These are phyloP conservation scores for Saccharomycopsis selenospora DNA, from an alignment of 805 yeast genomes.

Conservation along the genomic window DNA sequence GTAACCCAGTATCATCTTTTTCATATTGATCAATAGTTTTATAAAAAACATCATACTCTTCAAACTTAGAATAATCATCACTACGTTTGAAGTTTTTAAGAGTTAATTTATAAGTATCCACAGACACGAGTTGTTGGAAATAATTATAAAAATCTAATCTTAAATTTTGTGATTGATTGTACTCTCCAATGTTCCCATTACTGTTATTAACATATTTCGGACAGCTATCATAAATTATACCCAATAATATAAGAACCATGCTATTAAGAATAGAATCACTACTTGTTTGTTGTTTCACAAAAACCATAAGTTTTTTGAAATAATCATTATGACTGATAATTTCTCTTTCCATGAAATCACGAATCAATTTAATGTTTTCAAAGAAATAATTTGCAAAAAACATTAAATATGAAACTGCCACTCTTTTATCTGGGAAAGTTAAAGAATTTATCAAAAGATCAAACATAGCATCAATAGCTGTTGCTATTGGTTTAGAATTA, in stretches of 20 bases:
- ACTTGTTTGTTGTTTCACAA: slow-evolving; percentile 14
- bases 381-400: slow-evolving; percentile 68
- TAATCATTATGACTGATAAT: slow-evolving; percentile 62
- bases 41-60: slow-evolving; percentile 40
- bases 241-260: slow-evolving; percentile 61
- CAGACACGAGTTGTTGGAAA: slow-evolving; percentile 67
- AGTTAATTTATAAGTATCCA: slow-evolving; percentile 68
- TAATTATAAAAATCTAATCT: slow-evolving; percentile 55
- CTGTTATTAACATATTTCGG: slow-evolving; percentile 27
- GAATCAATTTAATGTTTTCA: slow-evolving; percentile 68
- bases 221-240: slow-evolving; percentile 80
- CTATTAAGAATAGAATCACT: slow-evolving; percentile 57
- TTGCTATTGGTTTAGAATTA: slow-evolving; percentile 45
- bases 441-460: slow-evolving; percentile 65
- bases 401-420: slow-evolving; percentile 71
- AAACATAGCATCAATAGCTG: slow-evolving; percentile 67
- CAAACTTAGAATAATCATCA: slow-evolving; percentile 47
- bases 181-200: slow-evolving; percentile 16
- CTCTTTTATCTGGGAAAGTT: slow-evolving; percentile 59
- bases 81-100: slow-evolving; percentile 66
- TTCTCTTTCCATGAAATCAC: slow-evolving; percentile 64
- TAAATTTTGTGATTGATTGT: slow-evolving; percentile 39
- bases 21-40: slow-evolving; percentile 26
- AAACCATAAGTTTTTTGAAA: slow-evolving; percentile 27
- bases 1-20: slow-evolving; percentile 78